Conservation (phyloP, 768 basidiomycete genomes). For the Agaricus blazei region DNA sequence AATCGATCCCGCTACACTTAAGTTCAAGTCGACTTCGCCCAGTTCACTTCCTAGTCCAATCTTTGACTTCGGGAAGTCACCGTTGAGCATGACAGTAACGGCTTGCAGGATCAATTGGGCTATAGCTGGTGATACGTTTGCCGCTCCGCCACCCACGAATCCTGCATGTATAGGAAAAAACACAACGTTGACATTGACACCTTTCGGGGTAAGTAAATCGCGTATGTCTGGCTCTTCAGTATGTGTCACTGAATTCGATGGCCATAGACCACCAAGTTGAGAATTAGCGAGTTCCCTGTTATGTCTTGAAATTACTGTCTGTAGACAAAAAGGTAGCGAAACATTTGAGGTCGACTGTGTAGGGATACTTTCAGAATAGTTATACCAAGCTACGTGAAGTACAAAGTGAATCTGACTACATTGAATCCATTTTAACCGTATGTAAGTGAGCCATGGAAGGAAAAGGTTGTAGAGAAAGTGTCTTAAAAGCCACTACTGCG, state of each 20-base stretch:
- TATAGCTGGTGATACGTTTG: slow-evolving; percentile 43
- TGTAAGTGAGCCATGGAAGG: no score
- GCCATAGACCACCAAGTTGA: slow-evolving; percentile 29
- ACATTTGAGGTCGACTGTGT: not conserved
- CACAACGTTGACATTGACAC: slow-evolving; percentile 38
- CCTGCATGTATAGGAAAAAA: slow-evolving; percentile 37
- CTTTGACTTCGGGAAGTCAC: slow-evolving; percentile 44
- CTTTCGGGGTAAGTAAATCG: slow-evolving; percentile 40
- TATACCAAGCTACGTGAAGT: no score
- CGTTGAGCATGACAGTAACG: slow-evolving; percentile 40
- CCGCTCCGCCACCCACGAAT: slow-evolving; percentile 38
- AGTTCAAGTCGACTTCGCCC: slow-evolving; percentile 30
- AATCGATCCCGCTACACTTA: slow-evolving; percentile 42
- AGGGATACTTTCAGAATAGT: no score
- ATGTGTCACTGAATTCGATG: not conserved
- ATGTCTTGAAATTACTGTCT: not conserved
- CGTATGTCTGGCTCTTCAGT: not conserved
- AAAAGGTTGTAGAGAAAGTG: no score
- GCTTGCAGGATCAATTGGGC: slow-evolving; percentile 49
- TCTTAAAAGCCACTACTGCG: no score
- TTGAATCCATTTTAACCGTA: no score
- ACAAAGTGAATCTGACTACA: no score
- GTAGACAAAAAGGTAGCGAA: not conserved
- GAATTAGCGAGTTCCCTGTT: slow-evolving; percentile 39
- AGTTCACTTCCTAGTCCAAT: slow-evolving; percentile 38